phyloP scores from a whole-genome alignment of 345 rosid genomes.

The Sonneratia alba region DNA sequence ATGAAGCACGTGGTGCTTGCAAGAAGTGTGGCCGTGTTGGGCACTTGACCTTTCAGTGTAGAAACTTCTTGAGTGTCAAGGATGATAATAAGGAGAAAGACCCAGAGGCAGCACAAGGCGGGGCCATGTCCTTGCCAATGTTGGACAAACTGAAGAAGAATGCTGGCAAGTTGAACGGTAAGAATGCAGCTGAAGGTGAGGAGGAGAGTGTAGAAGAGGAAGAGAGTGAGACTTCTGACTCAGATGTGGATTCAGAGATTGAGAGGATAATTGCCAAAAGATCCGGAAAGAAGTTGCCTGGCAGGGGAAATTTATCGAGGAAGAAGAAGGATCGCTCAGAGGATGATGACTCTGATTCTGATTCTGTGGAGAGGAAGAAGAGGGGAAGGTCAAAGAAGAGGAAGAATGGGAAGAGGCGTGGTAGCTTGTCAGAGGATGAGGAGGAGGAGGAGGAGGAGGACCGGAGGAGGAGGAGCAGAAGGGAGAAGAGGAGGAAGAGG shows the following conservation, averaged over 20 bases:
- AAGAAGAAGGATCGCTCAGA: slow-evolving; percentile 35
- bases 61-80: slow-evolving; percentile 72
- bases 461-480: slow-evolving; percentile 32
- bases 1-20: slow-evolving; percentile 89
- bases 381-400: slow-evolving; percentile 77
- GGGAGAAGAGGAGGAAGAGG: slow-evolving; percentile 55
- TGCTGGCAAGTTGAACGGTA: slow-evolving; percentile 32
- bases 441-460: slow-evolving; percentile 45
- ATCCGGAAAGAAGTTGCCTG: slow-evolving; percentile 47
- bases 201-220: slow-evolving; percentile 48
- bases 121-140: slow-evolving; percentile 38
- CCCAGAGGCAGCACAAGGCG: slow-evolving; percentile 45
- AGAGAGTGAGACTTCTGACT: slow-evolving; percentile 73
- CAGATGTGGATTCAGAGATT: slow-evolving; percentile 76
- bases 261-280: slow-evolving; percentile 83
- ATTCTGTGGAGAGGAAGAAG: slow-evolving; percentile 48
- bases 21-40: slow-evolving; percentile 93
- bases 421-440: slow-evolving; percentile 53
- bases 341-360: slow-evolving; percentile 41
- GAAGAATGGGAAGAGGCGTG: slow-evolving; percentile 44
- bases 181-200: slow-evolving; percentile 25
- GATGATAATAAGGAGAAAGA: slow-evolving; percentile 66
- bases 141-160: slow-evolving; percentile 64
- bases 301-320: slow-evolving; percentile 25
- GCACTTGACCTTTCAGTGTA: slow-evolving; percentile 80